phyloP scores from a whole-genome alignment of 257 asterid species.

The Fraxinus americana region DNA sequence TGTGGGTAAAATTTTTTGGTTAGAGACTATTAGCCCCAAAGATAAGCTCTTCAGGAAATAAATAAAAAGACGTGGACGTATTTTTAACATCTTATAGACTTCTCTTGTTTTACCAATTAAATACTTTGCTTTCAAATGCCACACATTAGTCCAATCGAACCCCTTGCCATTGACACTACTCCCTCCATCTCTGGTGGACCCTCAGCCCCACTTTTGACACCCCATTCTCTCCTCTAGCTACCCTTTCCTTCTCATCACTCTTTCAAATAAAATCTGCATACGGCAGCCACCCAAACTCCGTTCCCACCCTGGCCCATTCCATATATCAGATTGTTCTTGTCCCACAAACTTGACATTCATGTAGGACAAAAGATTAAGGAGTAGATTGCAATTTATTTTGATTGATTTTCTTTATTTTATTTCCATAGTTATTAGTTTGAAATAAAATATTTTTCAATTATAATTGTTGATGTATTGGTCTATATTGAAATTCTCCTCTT shows the following conservation, averaged over 20 bases:
- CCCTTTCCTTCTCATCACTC: not conserved
- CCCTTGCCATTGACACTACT: not conserved
- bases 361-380: no score
- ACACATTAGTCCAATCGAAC: not conserved
- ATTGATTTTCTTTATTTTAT: no score
- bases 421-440: no score
- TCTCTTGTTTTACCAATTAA: not conserved
- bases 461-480: not conserved
- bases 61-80: not conserved
- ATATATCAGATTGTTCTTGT: no score
- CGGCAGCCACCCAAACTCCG: not conserved
- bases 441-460: not conserved
- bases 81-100: not conserved
- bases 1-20: not conserved
- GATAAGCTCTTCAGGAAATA: not conserved
- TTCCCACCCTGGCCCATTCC: no score
- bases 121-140: not conserved
- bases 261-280: not conserved
- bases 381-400: no score
- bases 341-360: no score
- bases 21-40: not conserved
- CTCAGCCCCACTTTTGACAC: not conserved
- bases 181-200: not conserved
- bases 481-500: not conserved
- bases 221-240: not conserved